Evolutionary conservation across 495 filamentous ascomycete species (phyloP).

Genomic region (Lineolata rhizophorae): DNA sequence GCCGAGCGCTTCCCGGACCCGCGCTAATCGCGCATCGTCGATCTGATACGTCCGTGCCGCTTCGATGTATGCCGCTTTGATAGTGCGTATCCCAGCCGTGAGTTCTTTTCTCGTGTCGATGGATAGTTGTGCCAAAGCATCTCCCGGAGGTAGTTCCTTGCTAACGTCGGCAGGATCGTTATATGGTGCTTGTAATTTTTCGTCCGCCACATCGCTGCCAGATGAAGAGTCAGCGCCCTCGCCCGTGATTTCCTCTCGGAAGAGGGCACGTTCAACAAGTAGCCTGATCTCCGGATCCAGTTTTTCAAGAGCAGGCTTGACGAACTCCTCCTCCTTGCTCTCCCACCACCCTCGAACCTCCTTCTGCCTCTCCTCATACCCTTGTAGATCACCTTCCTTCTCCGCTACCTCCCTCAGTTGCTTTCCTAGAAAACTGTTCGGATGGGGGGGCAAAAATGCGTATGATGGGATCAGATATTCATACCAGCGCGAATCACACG

Average conservation of each 20-base stretch:
- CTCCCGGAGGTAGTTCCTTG: not conserved
- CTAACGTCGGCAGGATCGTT: not conserved
- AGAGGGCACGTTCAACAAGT: no score
- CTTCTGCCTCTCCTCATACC: constrained; percentile 41
- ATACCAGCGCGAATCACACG: constrained; percentile 85
- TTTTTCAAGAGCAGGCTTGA: constrained; percentile 46
- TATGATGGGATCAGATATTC: constrained; percentile 90
- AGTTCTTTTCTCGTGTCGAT: constrained; percentile 15
- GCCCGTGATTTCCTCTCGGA: constrained; percentile 4
- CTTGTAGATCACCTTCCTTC: constrained; percentile 44
- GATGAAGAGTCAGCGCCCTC: not conserved
- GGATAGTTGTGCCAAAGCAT: no score
- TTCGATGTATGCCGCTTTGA: constrained; percentile 55
- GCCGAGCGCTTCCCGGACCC: constrained; percentile 47
- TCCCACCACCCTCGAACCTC: constrained; percentile 69
- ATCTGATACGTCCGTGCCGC: constrained; percentile 71
- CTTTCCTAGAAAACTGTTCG: constrained; percentile 60
- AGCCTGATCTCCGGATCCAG: constrained; percentile 24
- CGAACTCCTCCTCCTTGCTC: constrained; percentile 47
- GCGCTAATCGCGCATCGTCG: constrained; percentile 40
- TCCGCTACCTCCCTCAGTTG: constrained; percentile 52
- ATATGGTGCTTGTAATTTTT: not conserved
- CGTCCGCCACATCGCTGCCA: not conserved
- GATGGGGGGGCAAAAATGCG: constrained; percentile 78
- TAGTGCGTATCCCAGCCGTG: constrained; percentile 41